Evolutionary conservation across 1,284 basidiomycete genomes (phyloP), one percentile per base, ranked within the genome.

Genomic region (Leccinum subatratum): DNA sequence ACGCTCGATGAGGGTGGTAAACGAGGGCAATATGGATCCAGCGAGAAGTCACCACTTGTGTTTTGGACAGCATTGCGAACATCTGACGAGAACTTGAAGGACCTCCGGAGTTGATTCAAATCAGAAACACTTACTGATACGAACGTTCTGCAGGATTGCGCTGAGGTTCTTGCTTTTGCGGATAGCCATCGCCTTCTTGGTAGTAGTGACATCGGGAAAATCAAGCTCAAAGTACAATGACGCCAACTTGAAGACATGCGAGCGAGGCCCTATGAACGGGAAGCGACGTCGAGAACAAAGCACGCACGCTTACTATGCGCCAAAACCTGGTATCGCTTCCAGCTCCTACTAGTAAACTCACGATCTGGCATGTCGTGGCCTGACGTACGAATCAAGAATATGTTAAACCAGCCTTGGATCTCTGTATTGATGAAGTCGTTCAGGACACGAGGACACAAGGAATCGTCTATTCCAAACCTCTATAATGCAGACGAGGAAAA

Each of bases 221-320:
- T 99, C 96, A 28, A 98, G 77, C 73, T 99, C 96, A 59, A 97
- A 79, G 75, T 98, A 99, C 25, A n/a, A n/a, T n/a, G 79, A 78
- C 14, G 79, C 80, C 51, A 90, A 70, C n/a, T n/a, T n/a, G n/a
- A n/a, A n/a, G 28, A 75, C 70, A 34, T 84, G 80, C 65, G 81
- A 82, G 68, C 80, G 76, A 42, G 81, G 76, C 11, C 85, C 83
- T 58, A 65, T 60, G 42, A 8, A 61, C 51, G 34, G 25, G 18
- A 20, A 32, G 57, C 12, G 32, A 60, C 54, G 68, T 62, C 48
- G 65, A 66, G 65, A 66, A 64, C 8, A 60, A 69, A 61, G 61
- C 54, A 86, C 90, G 81, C 80, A 94, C 94, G 80, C 84, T 85
- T 72, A n/a, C n/a, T n/a, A 96, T 80, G 64, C 95, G 82, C 95